Evolutionary conservation across 164 flowering plant genomes (phyloP), one percentile per base, ranked within the genome.

Genomic region (Piper longum): DNA sequence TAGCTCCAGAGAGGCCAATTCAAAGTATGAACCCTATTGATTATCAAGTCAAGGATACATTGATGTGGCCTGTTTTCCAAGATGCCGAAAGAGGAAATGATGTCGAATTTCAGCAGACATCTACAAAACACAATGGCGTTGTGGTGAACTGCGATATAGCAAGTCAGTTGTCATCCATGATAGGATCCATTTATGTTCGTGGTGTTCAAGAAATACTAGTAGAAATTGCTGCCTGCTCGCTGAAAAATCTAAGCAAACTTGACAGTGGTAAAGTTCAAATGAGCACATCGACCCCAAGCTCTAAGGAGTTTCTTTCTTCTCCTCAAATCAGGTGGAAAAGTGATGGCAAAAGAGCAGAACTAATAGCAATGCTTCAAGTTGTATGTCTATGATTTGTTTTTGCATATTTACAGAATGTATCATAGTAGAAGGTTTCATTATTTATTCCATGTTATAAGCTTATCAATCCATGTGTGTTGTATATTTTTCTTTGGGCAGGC

Each of bases 191-290:
- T 62, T 93, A 83, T 71, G 79, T 84, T 56, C 64, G 26, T 55
- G 83, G 67, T 9, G 72, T 86, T 67, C 97, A 89, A 73, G 84
- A 88, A 66, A 83, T 93, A 67, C 95, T 93, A 39, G 67, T 81
- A 18, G 83, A 86, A 60, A 64, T 88, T 66, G 82, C 95, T 14
- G 78, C 67, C 62, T 82, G 71, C 72, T 74, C 93, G 5, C 72
- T 86, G 17, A 85, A 75, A 70, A 80, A 71, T 75, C 43, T 73
- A 14, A 79, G 80, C 13, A 56, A 63, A 4, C 17, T 56, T n/a
- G 39, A 70, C 74, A 79, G 19, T 66, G 60, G 65, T 68, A 17
- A 58, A 16, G 56, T n/a, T 56, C 65, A 58, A 77, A 70, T 5
- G 63, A 65, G 54, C 43, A 57, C 42, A 67, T 43, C 65, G 8